Evolutionary conservation across 768 basidiomycete genomes (phyloP).

Genomic region (Botryobasidium botryosum): DNA sequence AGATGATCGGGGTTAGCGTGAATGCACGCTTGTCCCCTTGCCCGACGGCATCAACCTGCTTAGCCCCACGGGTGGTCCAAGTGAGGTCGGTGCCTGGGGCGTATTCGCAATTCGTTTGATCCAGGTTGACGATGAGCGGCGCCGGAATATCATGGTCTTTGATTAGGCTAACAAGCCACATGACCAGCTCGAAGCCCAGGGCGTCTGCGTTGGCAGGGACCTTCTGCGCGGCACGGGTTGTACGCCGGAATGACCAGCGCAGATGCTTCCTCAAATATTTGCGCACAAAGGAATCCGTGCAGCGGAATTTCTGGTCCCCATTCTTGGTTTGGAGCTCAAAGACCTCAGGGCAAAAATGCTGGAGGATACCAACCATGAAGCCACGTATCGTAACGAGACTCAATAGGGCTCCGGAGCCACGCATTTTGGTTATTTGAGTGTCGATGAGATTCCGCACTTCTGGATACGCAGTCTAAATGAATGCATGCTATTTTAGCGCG

Average conservation of each 20-base stretch:
- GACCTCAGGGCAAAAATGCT: constrained; percentile 16
- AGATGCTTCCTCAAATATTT: constrained; percentile 14
- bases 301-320: constrained; percentile 18
- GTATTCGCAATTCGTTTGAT: constrained; percentile 23
- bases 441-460: background rate
- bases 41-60: constrained; percentile 23
- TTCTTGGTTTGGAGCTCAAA: constrained; percentile 15
- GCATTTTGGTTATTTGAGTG: constrained; percentile 10
- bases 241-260: constrained; percentile 16
- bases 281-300: constrained; percentile 18
- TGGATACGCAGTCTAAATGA: background rate
- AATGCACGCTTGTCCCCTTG: constrained; percentile 28
- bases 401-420: constrained; percentile 14
- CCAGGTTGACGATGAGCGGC: constrained; percentile 20
- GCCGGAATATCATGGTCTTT: constrained; percentile 17
- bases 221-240: constrained; percentile 24
- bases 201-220: constrained; percentile 20
- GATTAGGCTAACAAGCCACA: constrained; percentile 17
- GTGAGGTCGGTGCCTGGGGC: constrained; percentile 18
- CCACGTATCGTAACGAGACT: constrained; percentile 17
- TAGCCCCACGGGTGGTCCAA: constrained; percentile 18
- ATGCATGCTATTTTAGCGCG: background rate
- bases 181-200: constrained; percentile 8
- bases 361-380: constrained; percentile 20
- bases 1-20: constrained; percentile 22